Percentiles rank a stretch among this genome's conserved stretches.
Evolutionary conservation across 306 rosid species (phyloP).

Genomic region (Sicyos baderoa): DNA sequence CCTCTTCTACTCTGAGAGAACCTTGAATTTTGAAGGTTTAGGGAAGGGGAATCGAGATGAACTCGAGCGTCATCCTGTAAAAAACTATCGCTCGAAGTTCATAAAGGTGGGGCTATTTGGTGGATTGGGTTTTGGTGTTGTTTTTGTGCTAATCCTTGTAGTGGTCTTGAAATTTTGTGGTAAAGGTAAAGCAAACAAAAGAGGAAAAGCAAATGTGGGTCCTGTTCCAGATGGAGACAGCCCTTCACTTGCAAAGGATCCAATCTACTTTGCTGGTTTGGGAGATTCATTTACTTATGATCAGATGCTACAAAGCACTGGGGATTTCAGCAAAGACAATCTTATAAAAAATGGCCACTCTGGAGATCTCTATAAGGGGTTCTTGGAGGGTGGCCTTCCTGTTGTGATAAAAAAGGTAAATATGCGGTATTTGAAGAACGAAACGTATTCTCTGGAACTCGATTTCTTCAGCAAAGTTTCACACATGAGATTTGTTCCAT

Average conservation of each 20-base stretch:
- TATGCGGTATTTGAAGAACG: constrained; percentile 37
- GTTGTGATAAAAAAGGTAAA: constrained; percentile 72
- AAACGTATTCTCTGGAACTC: constrained; percentile 49
- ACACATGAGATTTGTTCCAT: constrained; percentile 67
- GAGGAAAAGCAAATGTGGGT: constrained; percentile 43
- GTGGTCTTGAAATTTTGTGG: constrained; percentile 35
- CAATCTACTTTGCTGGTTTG: constrained; percentile 25
- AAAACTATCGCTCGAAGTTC: constrained; percentile 40
- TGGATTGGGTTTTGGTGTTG: constrained; percentile 55
- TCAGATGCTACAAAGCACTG: constrained; percentile 50
- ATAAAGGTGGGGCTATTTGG: constrained; percentile 67
- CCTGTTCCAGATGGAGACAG: constrained; percentile 40
- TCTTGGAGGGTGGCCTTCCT: constrained; percentile 43
- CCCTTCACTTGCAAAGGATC: constrained; percentile 45
- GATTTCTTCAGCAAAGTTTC: constrained; percentile 61
- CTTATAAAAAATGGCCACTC: constrained; percentile 81
- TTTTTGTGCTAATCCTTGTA: constrained; percentile 43
- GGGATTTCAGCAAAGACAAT: constrained; percentile 57
- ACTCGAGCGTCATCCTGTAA: constrained; percentile 14
- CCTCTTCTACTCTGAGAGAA: constrained; percentile 41
- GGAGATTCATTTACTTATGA: constrained; percentile 62
- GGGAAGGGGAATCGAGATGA: neutral
- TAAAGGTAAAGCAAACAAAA: constrained; percentile 28
- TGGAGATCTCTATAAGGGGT: constrained; percentile 65
- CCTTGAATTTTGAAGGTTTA: constrained; percentile 29